Conservation (phyloP, 371 early-diverging fungal genomes). For the Dichotomocladium elegans region DNA sequence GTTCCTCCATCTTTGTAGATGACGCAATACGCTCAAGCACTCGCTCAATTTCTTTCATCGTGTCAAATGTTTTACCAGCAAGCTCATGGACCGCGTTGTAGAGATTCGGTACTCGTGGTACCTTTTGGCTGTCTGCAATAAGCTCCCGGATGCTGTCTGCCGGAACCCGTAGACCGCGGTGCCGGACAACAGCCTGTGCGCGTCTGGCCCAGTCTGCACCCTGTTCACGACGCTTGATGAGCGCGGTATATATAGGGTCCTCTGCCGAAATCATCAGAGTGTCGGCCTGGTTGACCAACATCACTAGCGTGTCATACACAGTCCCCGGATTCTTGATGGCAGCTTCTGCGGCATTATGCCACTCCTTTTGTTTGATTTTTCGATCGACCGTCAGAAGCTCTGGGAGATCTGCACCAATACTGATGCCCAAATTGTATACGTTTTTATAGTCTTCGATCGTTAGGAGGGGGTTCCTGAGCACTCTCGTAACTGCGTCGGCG, state of each 20-base stretch:
- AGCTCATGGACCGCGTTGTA: constrained; percentile 7
- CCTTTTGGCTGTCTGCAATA: constrained; percentile 48
- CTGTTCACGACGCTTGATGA: constrained; percentile 1
- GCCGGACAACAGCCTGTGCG: constrained; percentile 34
- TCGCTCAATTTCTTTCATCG: constrained; percentile 1
- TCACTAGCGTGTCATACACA: constrained; percentile 3
- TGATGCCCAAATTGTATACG: constrained; percentile 2
- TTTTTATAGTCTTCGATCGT: constrained; percentile 1
- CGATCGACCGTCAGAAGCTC: constrained; percentile 11
- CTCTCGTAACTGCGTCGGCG: neutral
- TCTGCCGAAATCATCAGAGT: neutral
- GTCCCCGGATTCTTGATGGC: neutral
- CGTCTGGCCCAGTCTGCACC: constrained; percentile 10
- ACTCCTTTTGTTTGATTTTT: constrained; percentile 4
- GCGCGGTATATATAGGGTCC: neutral
- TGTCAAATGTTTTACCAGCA: constrained; percentile 3
- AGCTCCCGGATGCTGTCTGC: constrained; percentile 52
- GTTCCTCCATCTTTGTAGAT: neutral
- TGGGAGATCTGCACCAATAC: constrained; percentile 12
- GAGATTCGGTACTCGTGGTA: constrained; percentile 8
- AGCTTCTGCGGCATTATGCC: constrained; percentile 7
- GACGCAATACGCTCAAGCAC: constrained; percentile 1
- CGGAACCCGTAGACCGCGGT: constrained; percentile 38
- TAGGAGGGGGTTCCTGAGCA: neutral
- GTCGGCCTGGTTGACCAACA: constrained; percentile 8